Conservation (phyloP, 768 basidiomycete genomes). For the Coprinopsis marcescibilis region DNA sequence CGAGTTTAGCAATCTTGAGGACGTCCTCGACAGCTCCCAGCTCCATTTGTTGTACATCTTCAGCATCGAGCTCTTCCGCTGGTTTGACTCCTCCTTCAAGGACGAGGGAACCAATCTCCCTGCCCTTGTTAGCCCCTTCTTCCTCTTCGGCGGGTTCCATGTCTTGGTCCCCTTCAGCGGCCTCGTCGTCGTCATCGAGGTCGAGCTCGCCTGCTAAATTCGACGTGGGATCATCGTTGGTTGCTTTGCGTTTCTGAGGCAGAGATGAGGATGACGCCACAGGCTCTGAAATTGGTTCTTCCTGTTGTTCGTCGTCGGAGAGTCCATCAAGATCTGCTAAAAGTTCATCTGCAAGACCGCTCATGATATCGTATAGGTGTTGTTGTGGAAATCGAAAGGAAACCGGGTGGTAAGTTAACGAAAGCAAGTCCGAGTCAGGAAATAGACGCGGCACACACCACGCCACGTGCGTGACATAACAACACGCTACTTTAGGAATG, state of each 20-base stretch:
- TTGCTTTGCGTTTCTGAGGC: slow-evolving; percentile 60
- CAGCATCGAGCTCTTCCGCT: slow-evolving; percentile 92
- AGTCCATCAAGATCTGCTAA: slow-evolving; percentile 88
- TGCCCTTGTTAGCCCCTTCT: slow-evolving; percentile 40
- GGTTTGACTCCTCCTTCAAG: slow-evolving; percentile 86
- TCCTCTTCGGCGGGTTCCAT: slow-evolving; percentile 35
- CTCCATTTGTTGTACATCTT: slow-evolving; percentile 95
- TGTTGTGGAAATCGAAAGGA: background rate
- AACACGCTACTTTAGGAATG: too few species aligned
- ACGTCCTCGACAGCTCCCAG: slow-evolving; percentile 82
- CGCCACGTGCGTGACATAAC: too few species aligned
- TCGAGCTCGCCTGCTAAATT: slow-evolving; percentile 8
- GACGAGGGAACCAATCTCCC: slow-evolving; percentile 54
- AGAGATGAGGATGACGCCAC: slow-evolving; percentile 18
- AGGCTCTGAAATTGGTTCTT: slow-evolving; percentile 27
- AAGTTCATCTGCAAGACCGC: slow-evolving; percentile 85
- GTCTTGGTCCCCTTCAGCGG: slow-evolving; percentile 46
- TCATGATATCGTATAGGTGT: slow-evolving; percentile 38
- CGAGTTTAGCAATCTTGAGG: slow-evolving; percentile 79
- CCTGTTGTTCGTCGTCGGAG: slow-evolving; percentile 60
- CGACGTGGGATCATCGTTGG: background rate
- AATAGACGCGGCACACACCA: too few species aligned
- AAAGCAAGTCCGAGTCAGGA: too few species aligned
- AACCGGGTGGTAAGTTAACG: background rate
- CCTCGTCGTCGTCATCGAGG: slow-evolving; percentile 43